Conservation (phyloP, 2,329 filamentous ascomycete species). For the Leptodontidium sp. region DNA sequence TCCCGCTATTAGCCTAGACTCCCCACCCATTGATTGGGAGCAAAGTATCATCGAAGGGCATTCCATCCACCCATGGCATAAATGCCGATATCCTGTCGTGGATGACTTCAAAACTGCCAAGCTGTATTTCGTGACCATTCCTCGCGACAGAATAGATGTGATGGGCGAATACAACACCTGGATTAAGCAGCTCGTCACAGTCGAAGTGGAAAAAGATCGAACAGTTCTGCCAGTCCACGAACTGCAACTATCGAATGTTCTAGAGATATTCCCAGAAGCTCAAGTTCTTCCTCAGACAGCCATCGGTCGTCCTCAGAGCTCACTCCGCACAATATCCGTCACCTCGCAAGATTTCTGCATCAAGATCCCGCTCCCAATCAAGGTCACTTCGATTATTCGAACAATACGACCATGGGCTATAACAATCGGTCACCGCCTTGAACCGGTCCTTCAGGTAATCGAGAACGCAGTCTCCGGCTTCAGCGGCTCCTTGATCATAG, state of each 20-base stretch:
- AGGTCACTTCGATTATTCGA: background rate
- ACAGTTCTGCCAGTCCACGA: slow-evolving; percentile 11
- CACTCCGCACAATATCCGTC: slow-evolving; percentile 3
- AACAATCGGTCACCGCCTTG: slow-evolving; percentile 1
- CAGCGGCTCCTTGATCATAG: background rate
- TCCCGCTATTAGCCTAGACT: background rate
- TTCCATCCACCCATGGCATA: slow-evolving; percentile 4
- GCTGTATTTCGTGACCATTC: slow-evolving; percentile 3
- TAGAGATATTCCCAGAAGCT: background rate
- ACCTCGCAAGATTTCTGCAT: slow-evolving; percentile 2
- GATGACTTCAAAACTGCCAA: slow-evolving; percentile 1
- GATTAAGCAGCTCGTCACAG: background rate
- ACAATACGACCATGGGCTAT: slow-evolving; percentile 3
- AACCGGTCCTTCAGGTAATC: background rate
- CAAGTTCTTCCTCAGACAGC: background rate
- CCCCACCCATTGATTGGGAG: slow-evolving; percentile 1
- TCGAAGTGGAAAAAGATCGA: background rate
- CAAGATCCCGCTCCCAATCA: slow-evolving; percentile 8
- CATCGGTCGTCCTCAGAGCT: background rate
- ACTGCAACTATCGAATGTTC: background rate
- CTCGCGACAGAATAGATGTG: background rate
- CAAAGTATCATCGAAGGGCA: slow-evolving; percentile 6
- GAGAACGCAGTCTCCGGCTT: background rate
- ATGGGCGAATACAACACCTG: slow-evolving; percentile 3
- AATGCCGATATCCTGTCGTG: slow-evolving; percentile 11